Evolutionary conservation across 108 stramenopile species (phyloP), one percentile per base, ranked within the genome.

Genomic region (Epithemia pelagica): DNA sequence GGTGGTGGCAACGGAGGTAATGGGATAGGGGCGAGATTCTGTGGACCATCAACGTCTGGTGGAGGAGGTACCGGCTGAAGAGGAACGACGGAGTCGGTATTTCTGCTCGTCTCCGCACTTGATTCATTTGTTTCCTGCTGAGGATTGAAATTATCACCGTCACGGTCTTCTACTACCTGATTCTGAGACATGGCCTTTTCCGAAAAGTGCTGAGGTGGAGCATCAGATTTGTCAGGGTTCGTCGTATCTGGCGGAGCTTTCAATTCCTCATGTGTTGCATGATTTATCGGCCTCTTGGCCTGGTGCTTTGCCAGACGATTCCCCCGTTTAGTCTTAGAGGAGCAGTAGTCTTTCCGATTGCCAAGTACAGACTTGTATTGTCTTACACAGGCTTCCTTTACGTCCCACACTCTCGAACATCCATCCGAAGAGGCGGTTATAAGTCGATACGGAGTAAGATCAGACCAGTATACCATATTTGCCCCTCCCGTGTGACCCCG

Each of bases 391-490:
- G 91, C 91, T 54, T 85, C 69, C 57, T 89, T 83, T 30, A 93
- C 63, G 70, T 93, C 92, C 92, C 89, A 93, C 32, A 82, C 76
- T 66, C 84, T 59, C n/a, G 85, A 85, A 54, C 79, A 72, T 24
- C 89, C 89, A 69, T 90, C 89, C 20, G 89, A 81, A 8, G 88
- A 86, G 31, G 84, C 77, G 28, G 84, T 84, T 10, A 95, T 82
- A 30, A 98, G 73, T 66, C 87, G 72, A 71, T 75, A 88, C 5
- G 91, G 86, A 29, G 77, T 84, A 46, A 87, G 54, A 10, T 74
- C 76, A n/a, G 91, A 92, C 89, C 89, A 93, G 8, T 85, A 87
- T 2, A 92, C 89, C 89, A 89, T 89, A 57, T 91, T 91, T 24
- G 83, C 83, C 10, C 89, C 88, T 32, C 83, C 86, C 57, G 72